Evolutionary conservation across 805 yeast species (phyloP), one percentile per base, ranked within the genome.

Genomic region (Nakazawaea sp.): DNA sequence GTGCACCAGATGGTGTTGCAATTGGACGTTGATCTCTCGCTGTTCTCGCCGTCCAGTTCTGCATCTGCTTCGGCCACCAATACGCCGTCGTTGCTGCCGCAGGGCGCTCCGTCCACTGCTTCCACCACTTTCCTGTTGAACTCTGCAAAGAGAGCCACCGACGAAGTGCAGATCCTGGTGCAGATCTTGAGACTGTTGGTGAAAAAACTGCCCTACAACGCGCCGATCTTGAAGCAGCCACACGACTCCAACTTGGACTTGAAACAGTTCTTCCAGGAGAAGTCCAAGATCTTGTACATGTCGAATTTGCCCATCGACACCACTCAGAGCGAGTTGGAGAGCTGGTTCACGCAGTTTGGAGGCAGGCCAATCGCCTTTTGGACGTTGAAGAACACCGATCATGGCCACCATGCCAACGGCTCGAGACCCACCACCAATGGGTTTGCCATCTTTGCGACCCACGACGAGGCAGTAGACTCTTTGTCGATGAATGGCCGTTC

Each of bases 331-430:
- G 96, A 89, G 58, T 65, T 88, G 33, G 96, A 88, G 61, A 69
- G 81, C 23, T 89, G 96, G 96, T 88, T 87, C 55, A 77, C 87
- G 4, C 92, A 84, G 53, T 81, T 73, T 54, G 95, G 95, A 3
- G 82, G 86, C 2, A 69, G 89, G 35, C 95, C 96, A 2, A 70
- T 84, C 35, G 92, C 95, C 10, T 85, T 87, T 55, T 87, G 96
- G 95, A 78, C 92, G 1, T 66, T 88, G 35, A 79, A 78, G 50
- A 70, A 15, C 21, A 25, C 20, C n/a, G 30, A 26, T 5, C 30
- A 33, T n/a, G 4, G 18, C 15, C 35, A 40, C 18, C 27, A 29
- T 18, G 35, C 30, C 18, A 24, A 35, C 17, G 35, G 37, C 35
- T 32, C 32, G 30, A 70, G 66, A 46, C 64, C 81, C 38, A 59